Evolutionary conservation across 192 early-diverging fungal genomes (phyloP).

Genomic region (Chytriomyces confervae): DNA sequence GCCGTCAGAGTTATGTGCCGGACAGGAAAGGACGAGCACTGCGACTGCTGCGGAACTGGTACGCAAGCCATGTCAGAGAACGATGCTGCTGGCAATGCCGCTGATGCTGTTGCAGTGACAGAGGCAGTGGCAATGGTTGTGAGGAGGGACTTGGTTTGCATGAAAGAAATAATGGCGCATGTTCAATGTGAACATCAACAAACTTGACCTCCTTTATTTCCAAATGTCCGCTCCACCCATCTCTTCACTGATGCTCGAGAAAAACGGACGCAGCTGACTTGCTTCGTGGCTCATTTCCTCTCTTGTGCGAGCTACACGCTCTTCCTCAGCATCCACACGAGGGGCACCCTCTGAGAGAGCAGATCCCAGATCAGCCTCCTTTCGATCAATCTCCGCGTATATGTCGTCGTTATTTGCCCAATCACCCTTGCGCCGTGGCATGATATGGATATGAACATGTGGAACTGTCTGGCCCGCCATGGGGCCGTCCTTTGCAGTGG

Average conservation of each 20-base stretch:
- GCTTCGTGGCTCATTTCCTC: constrained; percentile 86
- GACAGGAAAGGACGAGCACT: too few species aligned
- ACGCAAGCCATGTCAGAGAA: too few species aligned
- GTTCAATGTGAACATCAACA: not conserved
- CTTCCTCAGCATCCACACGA: constrained; percentile 59
- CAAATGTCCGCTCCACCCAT: constrained; percentile 10
- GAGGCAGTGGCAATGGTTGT: too few species aligned
- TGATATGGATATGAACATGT: constrained; percentile 91
- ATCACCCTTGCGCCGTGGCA: constrained; percentile 81
- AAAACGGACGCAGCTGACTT: constrained; percentile 44
- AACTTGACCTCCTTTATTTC: not conserved
- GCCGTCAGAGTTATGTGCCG: too few species aligned
- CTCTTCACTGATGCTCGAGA: constrained; percentile 32
- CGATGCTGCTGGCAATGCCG: too few species aligned
- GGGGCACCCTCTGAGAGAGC: constrained; percentile 49
- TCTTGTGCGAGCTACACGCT: constrained; percentile 67
- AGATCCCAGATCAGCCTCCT: constrained; percentile 46
- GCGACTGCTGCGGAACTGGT: too few species aligned
- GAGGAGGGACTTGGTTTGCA: too few species aligned
- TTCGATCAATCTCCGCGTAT: constrained; percentile 74
- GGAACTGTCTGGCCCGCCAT: constrained; percentile 81
- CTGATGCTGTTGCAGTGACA: too few species aligned
- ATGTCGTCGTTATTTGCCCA: constrained; percentile 88
- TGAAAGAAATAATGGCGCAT: too few species aligned
- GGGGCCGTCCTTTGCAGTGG: constrained; percentile 64